These are phyloP conservation scores for Macrocybe gigantea DNA, from an alignment of 768 basidiomycete species.

Conservation along the genomic window DNA sequence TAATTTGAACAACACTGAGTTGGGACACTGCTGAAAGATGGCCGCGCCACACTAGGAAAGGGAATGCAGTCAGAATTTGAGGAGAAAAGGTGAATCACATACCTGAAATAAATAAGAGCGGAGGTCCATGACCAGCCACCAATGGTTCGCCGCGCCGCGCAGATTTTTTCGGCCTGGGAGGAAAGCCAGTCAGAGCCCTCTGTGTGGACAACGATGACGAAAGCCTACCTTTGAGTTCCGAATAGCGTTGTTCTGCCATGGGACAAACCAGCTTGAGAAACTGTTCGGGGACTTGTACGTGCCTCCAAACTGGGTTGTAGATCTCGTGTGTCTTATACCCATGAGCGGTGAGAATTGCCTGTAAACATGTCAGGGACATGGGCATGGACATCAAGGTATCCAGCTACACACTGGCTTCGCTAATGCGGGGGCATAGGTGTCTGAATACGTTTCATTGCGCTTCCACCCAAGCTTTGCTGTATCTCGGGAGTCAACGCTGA, in stretches of 20 bases:
- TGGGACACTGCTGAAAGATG: slow-evolving; percentile 14
- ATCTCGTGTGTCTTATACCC: slow-evolving; percentile 15
- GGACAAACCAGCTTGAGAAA: slow-evolving; percentile 20
- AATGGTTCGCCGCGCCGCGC: slow-evolving; percentile 16
- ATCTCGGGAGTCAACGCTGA: slow-evolving; percentile 14
- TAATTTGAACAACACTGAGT: slow-evolving; percentile 19
- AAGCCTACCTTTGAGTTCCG: slow-evolving; percentile 9
- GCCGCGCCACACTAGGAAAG: slow-evolving; percentile 16
- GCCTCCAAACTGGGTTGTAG: slow-evolving; percentile 19
- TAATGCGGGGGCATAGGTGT: slow-evolving; percentile 17
- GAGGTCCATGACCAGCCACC: slow-evolving; percentile 16
- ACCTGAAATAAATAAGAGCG: slow-evolving; percentile 17
- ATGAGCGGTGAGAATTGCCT: slow-evolving; percentile 21
- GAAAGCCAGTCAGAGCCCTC: neutral
- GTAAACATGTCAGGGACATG: neutral
- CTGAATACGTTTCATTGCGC: slow-evolving; percentile 13
- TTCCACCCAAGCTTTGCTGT: slow-evolving; percentile 20
- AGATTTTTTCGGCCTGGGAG: slow-evolving; percentile 10
- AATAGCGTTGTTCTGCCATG: slow-evolving; percentile 17
- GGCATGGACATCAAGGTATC: neutral
- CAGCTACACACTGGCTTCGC: slow-evolving; percentile 14
- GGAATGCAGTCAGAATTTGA: neutral
- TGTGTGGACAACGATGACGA: neutral
- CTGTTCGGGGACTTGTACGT: slow-evolving; percentile 15
- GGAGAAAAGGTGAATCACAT: neutral